Base-by-base conservation (phyloP, 1,284 basidiomycete species). In the Malassezia nana region DNA sequence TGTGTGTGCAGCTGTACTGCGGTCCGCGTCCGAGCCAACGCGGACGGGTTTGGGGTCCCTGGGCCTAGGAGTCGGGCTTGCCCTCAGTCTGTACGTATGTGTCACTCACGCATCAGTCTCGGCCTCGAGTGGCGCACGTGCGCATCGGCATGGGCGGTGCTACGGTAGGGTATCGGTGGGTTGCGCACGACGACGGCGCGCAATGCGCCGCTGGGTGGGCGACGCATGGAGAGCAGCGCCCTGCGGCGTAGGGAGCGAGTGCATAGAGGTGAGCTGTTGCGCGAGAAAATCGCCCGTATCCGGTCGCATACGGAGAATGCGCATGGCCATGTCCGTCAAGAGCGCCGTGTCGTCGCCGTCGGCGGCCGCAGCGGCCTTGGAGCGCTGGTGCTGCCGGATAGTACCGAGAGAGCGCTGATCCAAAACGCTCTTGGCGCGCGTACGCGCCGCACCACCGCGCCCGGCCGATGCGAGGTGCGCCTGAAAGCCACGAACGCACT, bases 401-500 rank as follows among this genome's bases (percentile, higher is more conserved):
- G 94, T 99, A 7, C 92, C 92, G 15, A 98, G 80, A 74, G 94
- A 96, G 16, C 80, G 74, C 61, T 81, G 84, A 64, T 89, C 87
- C 87, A 68, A 44, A n/a, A 71, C 70, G 16, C 60, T 62, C 58
- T 73, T 73, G 56, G 65, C 62, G 80, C 95, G 96, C 4, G 84
- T 84, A 4, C 89, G 84, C 0, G 55, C 52, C 15, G 59, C 52
- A 3, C 58, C 61, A 0, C 50, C 58, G 35, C 35, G 35, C 35
- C 35, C 35, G 13, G 61, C 57, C 4, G 53, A 48, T 1, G 60
- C 56, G 52, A 67, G 61, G 35, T 59, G 63, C 32, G 54, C 55
- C 74, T 86, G 87, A 85, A 84, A 92, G 80, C 87, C 85, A 4
- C 87, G 82, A 28, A 95, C 89, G 67, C 90, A 95, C 77, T 95